Conservation (phyloP, 192 early-diverging fungal genomes). For the Kappamyces sp. region DNA sequence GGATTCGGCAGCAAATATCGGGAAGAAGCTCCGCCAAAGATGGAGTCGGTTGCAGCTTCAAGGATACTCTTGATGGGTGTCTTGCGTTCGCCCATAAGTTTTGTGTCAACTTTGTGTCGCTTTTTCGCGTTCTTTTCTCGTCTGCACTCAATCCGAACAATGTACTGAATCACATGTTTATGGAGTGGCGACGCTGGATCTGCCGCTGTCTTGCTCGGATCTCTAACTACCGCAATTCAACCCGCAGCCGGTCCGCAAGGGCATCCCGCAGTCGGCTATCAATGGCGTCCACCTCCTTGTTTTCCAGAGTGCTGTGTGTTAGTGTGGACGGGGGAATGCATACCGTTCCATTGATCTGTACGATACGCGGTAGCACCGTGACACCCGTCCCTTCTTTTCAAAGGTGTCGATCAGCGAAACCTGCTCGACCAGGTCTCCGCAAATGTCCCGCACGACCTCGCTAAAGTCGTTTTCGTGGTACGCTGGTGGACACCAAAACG, state of each 20-base stretch:
- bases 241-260: constrained; percentile 61
- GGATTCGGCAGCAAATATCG: too few relatives aligned
- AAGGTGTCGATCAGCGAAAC: constrained; percentile 90
- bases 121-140: too few relatives aligned
- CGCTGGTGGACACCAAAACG: constrained; percentile 73
- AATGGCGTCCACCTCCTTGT: constrained; percentile 90
- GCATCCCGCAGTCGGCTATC: constrained; percentile 69
- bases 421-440: constrained; percentile 87
- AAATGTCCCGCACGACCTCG: constrained; percentile 85
- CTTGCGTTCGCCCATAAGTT: neutral
- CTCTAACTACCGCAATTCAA: constrained; percentile 64
- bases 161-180: too few relatives aligned
- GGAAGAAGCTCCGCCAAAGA: too few relatives aligned
- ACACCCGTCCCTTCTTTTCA: constrained; percentile 57
- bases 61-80: neutral
- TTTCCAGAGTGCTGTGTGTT: constrained; percentile 69
- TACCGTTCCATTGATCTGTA: constrained; percentile 95
- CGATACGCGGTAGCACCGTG: constrained; percentile 88
- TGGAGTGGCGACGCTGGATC: too few relatives aligned
- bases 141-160: too few relatives aligned
- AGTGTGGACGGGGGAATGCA: neutral
- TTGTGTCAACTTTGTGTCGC: too few relatives aligned
- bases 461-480: constrained; percentile 94
- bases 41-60: too few relatives aligned
- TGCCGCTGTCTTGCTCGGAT: too few relatives aligned